phyloP scores from a whole-genome alignment of 495 filamentous ascomycete genomes.

The Saxophila tyrrhenica region DNA sequence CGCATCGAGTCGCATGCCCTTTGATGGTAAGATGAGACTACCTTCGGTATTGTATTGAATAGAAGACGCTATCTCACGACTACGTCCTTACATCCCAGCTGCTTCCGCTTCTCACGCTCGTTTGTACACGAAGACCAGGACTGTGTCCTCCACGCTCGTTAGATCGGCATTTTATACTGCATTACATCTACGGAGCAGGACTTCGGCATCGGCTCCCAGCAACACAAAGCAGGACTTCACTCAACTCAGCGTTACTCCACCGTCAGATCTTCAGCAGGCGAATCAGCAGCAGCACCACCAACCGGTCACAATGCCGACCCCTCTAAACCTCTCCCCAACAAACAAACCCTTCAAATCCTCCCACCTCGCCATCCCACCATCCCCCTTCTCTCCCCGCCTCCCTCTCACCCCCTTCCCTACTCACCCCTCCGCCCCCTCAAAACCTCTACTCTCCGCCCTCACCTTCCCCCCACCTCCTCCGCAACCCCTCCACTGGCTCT shows the following conservation, averaged over 20 bases:
- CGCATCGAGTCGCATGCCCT: background rate
- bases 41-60: background rate
- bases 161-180: background rate
- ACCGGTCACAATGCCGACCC: constrained; percentile 4
- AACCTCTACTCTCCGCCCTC: background rate
- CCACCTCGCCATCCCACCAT: constrained; percentile 26
- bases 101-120: background rate
- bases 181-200: constrained; percentile 13
- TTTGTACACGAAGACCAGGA: background rate
- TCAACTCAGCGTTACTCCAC: no score
- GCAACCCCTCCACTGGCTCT: constrained; percentile 33
- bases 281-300: no score
- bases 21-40: background rate
- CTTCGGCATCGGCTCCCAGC: constrained; percentile 8
- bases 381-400: constrained; percentile 26
- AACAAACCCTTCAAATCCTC: constrained; percentile 27
- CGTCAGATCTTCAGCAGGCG: no score
- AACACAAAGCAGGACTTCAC: constrained; percentile 1
- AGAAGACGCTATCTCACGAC: background rate
- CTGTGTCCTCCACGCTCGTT: background rate
- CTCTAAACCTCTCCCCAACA: constrained; percentile 17
- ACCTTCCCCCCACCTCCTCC: constrained; percentile 10
- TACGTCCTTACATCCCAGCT: background rate
- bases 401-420: constrained; percentile 20
- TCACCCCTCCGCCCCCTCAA: background rate